Evolutionary conservation across 257 asterid genomes (phyloP).

Genomic region (Euphrasia confusa): DNA sequence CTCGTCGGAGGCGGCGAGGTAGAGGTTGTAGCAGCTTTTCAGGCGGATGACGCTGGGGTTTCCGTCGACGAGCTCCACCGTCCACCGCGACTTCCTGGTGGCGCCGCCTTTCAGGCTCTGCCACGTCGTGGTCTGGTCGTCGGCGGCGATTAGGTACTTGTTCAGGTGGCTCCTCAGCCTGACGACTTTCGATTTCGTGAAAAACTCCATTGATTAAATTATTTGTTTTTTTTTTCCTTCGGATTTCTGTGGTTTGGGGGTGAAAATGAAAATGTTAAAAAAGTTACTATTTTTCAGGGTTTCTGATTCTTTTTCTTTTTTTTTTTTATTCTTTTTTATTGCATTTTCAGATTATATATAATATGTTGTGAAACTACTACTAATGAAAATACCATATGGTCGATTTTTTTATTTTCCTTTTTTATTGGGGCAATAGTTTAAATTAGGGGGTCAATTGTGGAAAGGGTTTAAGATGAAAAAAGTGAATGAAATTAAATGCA

Average conservation of each 20-base stretch:
- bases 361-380: not conserved
- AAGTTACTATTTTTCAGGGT: no score
- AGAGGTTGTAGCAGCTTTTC: not conserved
- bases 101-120: not conserved
- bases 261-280: not conserved
- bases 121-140: not conserved
- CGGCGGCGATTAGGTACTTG: not conserved
- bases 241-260: not conserved
- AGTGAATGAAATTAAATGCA: not conserved
- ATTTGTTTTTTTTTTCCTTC: no score
- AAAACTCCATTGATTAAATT: not conserved
- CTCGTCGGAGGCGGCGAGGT: constrained; percentile 9
- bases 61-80: constrained; percentile 1
- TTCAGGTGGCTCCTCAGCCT: not conserved
- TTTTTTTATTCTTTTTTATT: not conserved
- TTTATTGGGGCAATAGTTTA: no score
- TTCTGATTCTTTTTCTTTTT: not conserved
- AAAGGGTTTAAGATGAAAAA: not conserved
- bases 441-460: not conserved
- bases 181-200: not conserved
- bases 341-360: not conserved
- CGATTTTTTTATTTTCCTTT: no score
- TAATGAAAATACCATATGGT: not conserved
- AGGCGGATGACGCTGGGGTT: not conserved
- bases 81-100: constrained; percentile 1